phyloP scores from a whole-genome alignment of 2,329 filamentous ascomycete species.

The Tolypocladium inflatum region DNA sequence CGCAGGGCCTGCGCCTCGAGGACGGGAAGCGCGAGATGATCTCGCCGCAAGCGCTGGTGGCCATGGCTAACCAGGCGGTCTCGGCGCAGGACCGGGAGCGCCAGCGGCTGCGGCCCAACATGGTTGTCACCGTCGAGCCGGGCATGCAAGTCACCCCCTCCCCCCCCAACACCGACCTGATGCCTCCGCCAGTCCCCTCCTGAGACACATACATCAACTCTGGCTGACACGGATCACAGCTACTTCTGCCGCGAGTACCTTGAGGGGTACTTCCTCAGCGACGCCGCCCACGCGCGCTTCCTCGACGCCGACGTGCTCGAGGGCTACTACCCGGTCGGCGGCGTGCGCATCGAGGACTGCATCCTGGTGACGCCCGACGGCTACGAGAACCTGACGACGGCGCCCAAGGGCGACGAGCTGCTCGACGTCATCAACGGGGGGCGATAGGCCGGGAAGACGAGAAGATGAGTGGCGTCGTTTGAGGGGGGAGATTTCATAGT shows the following conservation, averaged over 20 bases:
- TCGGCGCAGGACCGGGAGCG: slow-evolving; percentile 15
- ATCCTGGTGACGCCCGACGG: slow-evolving; percentile 70
- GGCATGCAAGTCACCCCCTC: slow-evolving; percentile 44
- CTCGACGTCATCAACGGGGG: slow-evolving; percentile 47
- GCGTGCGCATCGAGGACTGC: slow-evolving; percentile 88
- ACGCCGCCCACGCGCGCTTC: slow-evolving; percentile 47
- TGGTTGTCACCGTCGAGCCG: slow-evolving; percentile 73
- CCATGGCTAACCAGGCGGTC: slow-evolving; percentile 15
- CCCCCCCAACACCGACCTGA: background rate
- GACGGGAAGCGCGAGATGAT: slow-evolving; percentile 32
- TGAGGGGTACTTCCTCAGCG: slow-evolving; percentile 56
- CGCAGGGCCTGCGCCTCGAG: slow-evolving; percentile 17
- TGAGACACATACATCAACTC: background rate
- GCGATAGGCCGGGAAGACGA: background rate
- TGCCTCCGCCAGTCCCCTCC: no score
- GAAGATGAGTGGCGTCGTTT: background rate
- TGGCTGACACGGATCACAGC: slow-evolving; percentile 23
- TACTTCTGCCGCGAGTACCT: slow-evolving; percentile 71
- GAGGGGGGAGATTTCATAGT: background rate
- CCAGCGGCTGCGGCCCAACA: slow-evolving; percentile 44
- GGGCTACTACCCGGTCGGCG: slow-evolving; percentile 69
- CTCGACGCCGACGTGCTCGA: slow-evolving; percentile 58
- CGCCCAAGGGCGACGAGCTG: slow-evolving; percentile 67
- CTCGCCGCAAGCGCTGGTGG: slow-evolving; percentile 22
- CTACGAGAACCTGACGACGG: slow-evolving; percentile 73